Evolutionary conservation across 208 protist genomes (phyloP).

Genomic region (Leishmania martiniquensis): DNA sequence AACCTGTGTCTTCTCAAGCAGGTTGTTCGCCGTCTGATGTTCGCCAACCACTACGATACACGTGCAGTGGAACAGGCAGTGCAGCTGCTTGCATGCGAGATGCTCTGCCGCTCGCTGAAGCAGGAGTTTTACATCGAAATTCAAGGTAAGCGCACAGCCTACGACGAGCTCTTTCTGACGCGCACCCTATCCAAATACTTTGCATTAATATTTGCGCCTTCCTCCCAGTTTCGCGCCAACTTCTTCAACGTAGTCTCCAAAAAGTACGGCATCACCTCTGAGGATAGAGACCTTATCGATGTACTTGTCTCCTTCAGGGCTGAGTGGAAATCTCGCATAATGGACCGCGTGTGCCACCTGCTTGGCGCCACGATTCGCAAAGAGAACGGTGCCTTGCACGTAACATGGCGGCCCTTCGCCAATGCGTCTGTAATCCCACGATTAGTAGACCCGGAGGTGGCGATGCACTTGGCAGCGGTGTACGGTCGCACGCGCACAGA

Average conservation of each 20-base stretch:
- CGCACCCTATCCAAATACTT: conserved; percentile 61
- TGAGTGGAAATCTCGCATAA: conserved; percentile 47
- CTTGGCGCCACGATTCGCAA: conserved; percentile 59
- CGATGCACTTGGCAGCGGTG: conserved; percentile 41
- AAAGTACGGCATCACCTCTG: conserved; percentile 80
- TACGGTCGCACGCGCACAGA: conserved; percentile 56
- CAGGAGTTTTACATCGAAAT: conserved; percentile 87
- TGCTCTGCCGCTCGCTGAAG: conserved; percentile 76
- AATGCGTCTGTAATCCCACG: conserved; percentile 61
- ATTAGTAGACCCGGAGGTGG: conserved; percentile 51
- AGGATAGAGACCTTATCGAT: conserved; percentile 62
- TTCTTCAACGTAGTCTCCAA: conserved; percentile 63
- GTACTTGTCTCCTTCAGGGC: conserved; percentile 41
- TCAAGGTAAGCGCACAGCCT: conserved; percentile 80
- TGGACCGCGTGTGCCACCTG: conserved; percentile 64
- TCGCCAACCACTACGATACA: conserved; percentile 11
- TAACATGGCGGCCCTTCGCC: conserved; percentile 52
- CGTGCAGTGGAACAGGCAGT: conserved; percentile 27
- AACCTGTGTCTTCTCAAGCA: conserved; percentile 86
- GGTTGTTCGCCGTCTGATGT: conserved; percentile 39
- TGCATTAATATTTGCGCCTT: conserved; percentile 46
- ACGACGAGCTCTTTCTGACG: conserved; percentile 59
- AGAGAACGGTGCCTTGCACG: conserved; percentile 17
- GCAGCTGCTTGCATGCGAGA: conserved; percentile 59
- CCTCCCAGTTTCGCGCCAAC: conserved; percentile 39